Evolutionary conservation across 768 basidiomycete species (phyloP).

Genomic region (Mycena albidolilacea): DNA sequence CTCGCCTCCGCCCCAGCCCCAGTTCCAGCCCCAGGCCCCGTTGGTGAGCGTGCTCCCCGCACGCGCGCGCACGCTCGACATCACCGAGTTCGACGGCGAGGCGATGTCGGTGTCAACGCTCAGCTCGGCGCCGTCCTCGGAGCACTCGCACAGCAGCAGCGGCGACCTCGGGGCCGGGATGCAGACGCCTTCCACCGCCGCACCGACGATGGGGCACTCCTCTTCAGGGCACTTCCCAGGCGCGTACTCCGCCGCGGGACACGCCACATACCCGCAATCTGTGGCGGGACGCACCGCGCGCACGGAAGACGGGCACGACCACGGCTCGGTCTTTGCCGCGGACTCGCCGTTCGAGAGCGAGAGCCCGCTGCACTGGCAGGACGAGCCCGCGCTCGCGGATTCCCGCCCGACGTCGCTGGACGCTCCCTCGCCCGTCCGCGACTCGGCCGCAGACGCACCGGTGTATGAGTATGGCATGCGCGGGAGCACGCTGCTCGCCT

Average conservation of each 20-base stretch:
- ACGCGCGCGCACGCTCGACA: constrained; percentile 10
- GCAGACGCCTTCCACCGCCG: no score
- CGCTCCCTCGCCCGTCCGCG: background rate
- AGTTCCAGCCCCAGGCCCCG: background rate
- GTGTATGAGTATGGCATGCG: no score
- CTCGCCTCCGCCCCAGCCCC: background rate
- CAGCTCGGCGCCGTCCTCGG: background rate
- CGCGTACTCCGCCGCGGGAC: background rate
- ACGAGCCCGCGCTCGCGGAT: constrained; percentile 39
- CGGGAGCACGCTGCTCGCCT: background rate
- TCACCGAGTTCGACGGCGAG: constrained; percentile 18
- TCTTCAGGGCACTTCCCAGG: no score
- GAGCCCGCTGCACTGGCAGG: constrained; percentile 37
- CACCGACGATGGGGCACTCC: no score
- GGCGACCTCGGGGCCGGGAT: no score
- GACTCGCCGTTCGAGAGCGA: constrained; percentile 36
- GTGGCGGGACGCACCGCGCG: background rate
- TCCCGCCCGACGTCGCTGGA: constrained; percentile 38
- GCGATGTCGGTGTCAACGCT: constrained; percentile 3
- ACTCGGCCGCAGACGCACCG: no score
- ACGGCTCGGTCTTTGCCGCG: constrained; percentile 26
- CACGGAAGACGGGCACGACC: constrained; percentile 15
- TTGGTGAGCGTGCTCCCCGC: background rate
- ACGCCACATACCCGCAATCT: background rate
- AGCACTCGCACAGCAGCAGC: no score